Conservation (phyloP, 345 rosid genomes). For the Eutrema yunnanense region DNA sequence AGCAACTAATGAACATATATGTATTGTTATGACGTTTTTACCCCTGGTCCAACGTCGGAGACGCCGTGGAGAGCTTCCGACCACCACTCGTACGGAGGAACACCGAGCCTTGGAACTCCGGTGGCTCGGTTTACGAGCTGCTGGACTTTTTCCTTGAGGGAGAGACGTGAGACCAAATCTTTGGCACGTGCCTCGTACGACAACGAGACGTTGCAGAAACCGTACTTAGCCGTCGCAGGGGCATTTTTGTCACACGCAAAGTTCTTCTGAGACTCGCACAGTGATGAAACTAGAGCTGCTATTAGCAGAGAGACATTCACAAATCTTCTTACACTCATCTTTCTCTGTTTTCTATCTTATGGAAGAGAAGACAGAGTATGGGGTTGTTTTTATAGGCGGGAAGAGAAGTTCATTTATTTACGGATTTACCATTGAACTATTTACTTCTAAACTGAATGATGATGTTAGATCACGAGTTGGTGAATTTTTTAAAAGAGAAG, state of each 20-base stretch:
- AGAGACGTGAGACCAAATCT: conserved; percentile 42
- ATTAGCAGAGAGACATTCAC: conserved; percentile 20
- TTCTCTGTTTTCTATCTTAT: conserved; percentile 3
- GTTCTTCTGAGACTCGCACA: conserved; percentile 27
- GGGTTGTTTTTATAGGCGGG: conserved; percentile 23
- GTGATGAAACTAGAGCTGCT: conserved; percentile 21
- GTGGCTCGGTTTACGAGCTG: conserved; percentile 47
- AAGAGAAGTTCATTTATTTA: not conserved
- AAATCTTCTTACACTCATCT: conserved; percentile 7
- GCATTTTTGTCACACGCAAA: conserved; percentile 9
- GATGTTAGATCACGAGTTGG: not conserved
- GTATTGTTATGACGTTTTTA: not conserved
- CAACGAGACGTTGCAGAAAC: conserved; percentile 41
- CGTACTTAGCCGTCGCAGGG: conserved; percentile 16
- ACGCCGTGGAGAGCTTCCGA: conserved; percentile 73
- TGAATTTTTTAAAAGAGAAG: conserved; percentile 6
- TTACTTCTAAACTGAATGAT: not conserved
- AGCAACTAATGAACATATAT: not conserved
- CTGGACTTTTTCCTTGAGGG: conserved; percentile 50
- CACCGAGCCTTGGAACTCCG: conserved; percentile 47
- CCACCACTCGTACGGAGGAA: conserved; percentile 71
- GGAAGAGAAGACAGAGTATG: not conserved
- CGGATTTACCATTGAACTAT: not conserved
- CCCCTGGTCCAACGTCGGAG: conserved; percentile 44
- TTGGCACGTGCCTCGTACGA: conserved; percentile 43